phyloP scores from a whole-genome alignment of 495 filamentous ascomycete genomes.

The Hyaloscypha bicolor region DNA sequence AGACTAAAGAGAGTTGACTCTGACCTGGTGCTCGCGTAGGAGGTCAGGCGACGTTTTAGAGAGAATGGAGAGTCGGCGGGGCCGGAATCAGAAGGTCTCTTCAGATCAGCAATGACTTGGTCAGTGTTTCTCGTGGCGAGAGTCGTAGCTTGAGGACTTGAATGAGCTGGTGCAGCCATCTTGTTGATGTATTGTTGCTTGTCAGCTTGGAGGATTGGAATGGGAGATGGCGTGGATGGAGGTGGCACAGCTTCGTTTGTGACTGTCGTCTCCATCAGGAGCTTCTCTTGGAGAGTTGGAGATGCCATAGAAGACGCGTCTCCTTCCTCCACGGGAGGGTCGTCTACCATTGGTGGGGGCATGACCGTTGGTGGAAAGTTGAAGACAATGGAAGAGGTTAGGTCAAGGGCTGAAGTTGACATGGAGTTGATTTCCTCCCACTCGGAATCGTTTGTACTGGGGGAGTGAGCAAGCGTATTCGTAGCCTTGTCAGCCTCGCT shows the following conservation, averaged over 20 bases:
- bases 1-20: not conserved
- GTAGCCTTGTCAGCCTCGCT: constrained; percentile 5
- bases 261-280: not conserved
- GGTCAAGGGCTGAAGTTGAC: not conserved
- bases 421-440: not conserved
- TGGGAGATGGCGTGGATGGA: not conserved
- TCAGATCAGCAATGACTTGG: constrained; percentile 33
- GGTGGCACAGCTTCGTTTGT: not conserved
- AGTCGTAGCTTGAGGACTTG: constrained; percentile 13
- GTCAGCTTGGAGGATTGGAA: not conserved
- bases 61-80: not conserved
- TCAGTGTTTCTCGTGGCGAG: constrained; percentile 25
- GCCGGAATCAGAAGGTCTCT: constrained; percentile 1
- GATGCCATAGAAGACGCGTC: not conserved
- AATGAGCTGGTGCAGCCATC: not conserved
- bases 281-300: not conserved
- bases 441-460: not conserved
- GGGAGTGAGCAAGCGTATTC: not conserved
- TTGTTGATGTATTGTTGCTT: not conserved
- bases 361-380: not conserved
- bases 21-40: not conserved
- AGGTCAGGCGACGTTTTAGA: not conserved
- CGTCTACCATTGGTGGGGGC: not conserved
- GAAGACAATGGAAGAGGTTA: not conserved
- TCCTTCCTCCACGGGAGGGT: not conserved